Percentiles rank a stretch among this genome's conserved stretches.
Conservation (phyloP, 140 eudicot genomes). For the Bidens hawaiensis region DNA sequence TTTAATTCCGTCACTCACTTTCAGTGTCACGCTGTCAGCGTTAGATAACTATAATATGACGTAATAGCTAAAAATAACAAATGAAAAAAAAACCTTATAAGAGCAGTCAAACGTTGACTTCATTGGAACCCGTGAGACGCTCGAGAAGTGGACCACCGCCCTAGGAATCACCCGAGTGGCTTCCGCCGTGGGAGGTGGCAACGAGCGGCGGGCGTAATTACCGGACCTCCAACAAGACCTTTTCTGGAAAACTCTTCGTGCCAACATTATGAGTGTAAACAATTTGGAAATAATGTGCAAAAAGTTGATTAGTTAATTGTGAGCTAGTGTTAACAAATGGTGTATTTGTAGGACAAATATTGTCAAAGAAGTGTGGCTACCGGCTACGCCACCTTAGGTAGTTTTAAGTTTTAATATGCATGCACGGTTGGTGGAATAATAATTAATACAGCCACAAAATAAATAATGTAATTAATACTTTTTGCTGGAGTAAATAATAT, state of each 20-base stretch:
- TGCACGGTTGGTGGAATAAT: neutral
- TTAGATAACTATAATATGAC: neutral
- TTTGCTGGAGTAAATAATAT: no score
- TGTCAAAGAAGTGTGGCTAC: neutral
- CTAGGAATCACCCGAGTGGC: neutral
- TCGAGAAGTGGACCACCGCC: slow-evolving; percentile 11
- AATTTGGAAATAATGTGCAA: no score
- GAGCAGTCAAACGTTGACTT: slow-evolving; percentile 21
- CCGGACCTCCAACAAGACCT: neutral
- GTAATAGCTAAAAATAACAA: neutral
- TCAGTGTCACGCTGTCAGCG: no score
- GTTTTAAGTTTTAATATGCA: neutral
- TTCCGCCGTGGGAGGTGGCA: slow-evolving; percentile 16
- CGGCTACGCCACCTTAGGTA: neutral
- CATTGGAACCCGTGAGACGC: neutral
- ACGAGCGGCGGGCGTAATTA: neutral
- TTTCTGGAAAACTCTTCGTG: neutral
- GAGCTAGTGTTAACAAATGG: neutral
- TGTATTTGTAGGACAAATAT: neutral
- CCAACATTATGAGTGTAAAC: slow-evolving; percentile 4
- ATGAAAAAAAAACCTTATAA: slow-evolving; percentile 18
- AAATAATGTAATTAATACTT: neutral
- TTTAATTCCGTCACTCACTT: no score
- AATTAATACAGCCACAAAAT: neutral
- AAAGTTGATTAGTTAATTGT: neutral